Base-by-base conservation (phyloP, 305 asterid species). In the Rubia peregrina region DNA sequence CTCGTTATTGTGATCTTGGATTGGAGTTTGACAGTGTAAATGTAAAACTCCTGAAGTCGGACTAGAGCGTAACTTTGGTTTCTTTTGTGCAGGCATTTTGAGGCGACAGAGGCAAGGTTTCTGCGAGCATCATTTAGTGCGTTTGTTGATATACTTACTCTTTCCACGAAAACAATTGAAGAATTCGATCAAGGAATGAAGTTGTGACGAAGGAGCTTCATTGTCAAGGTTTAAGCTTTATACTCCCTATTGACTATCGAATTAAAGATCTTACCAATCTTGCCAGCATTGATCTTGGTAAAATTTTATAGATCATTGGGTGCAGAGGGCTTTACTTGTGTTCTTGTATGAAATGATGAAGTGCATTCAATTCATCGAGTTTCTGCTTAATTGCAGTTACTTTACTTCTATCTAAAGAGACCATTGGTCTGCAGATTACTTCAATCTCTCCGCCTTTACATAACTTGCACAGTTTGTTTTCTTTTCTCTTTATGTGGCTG, bases 81-180 rank as follows among this genome's bases (percentile, higher is more conserved):
- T 62, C 14, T 41, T 56, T 66, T 79, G 5, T 78, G 69, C 90
- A 90, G 97, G 85, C 87, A 85, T 79, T 88, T 93, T 72, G 90
- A 88, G 84, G 96, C 97, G n/a, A 80, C 81, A 66, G 98, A 93
- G 79, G 95, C 98, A 41, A 86, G 97, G 73, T 86, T 90, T 79
- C 95, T 93, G 16, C 96, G 97, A 36, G 97, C 96, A 56, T 90
- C 98, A 12, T 93, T 81, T 46, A 91, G 91, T 59, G 92, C 97
- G 5, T 91, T 89, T 73, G 88, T 90, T 36, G 98, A 93, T 67
- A 85, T 93, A 74, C 95, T 93, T 67, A 84, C 91, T 30, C 98
- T 93, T 56, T 94, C 96, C 61, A 79, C 97, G 46, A 89, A 90
- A 83, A 89, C 97, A 0, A 73, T 93, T 6, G 98, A 93, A 64